Evolutionary conservation across 2,329 filamentous ascomycete genomes (phyloP).

Genomic region (Colletotrichum sp.): DNA sequence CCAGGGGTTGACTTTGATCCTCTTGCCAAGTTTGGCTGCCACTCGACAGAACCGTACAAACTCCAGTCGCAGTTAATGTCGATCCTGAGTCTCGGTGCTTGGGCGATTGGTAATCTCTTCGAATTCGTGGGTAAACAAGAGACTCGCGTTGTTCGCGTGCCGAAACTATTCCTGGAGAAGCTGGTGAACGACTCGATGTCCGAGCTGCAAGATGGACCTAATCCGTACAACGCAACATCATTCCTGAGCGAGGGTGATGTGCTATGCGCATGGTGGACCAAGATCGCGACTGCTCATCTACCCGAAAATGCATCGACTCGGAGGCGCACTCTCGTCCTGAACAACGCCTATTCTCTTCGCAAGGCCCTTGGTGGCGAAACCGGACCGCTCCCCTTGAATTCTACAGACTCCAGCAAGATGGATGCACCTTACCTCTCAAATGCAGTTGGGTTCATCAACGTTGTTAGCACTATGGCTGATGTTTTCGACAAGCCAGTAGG

Average conservation of each 20-base stretch:
- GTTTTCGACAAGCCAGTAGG: background rate
- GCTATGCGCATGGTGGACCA: background rate
- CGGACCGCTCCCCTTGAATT: background rate
- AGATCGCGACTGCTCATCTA: background rate
- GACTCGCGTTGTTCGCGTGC: background rate
- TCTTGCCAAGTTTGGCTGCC: background rate
- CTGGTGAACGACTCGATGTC: background rate
- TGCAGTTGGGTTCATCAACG: background rate
- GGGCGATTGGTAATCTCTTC: background rate
- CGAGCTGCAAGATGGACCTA: background rate
- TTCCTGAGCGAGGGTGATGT: background rate
- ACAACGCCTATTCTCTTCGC: background rate
- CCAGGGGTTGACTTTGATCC: background rate
- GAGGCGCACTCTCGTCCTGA: background rate
- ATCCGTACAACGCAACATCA: rapidly evolving
- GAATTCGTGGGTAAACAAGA: background rate
- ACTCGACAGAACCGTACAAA: background rate
- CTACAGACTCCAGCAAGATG: background rate
- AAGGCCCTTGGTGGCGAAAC: background rate
- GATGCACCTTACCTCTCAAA: background rate
- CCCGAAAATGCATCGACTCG: background rate
- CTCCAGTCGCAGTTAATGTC: background rate
- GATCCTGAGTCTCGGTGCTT: background rate
- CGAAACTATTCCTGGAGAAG: background rate
- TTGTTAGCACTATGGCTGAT: background rate